Percentiles rank a stretch among this genome's conserved stretches.
phyloP scores from a whole-genome alignment of 2,329 filamentous ascomycete species.

The Aureobasidium sp. region DNA sequence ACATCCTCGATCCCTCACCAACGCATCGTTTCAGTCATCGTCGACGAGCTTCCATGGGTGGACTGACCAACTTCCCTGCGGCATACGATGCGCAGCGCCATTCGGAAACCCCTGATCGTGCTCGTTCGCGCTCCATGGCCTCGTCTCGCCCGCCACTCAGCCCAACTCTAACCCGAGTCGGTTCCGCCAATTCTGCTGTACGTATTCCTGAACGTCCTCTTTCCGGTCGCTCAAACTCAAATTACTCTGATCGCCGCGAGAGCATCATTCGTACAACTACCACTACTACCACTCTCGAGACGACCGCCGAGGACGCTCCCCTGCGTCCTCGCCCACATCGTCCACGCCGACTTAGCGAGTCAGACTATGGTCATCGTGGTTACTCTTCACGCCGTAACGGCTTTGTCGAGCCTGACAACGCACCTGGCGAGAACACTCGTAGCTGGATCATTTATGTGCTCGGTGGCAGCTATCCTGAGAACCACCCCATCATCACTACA shows the following conservation, averaged over 20 bases:
- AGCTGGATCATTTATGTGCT: slow-evolving; percentile 70
- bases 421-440: slow-evolving; percentile 51
- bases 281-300: slow-evolving; percentile 24
- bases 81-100: slow-evolving; percentile 49
- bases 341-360: slow-evolving; percentile 52
- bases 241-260: slow-evolving; percentile 26
- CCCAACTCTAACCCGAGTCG: slow-evolving; percentile 48
- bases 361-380: slow-evolving; percentile 42
- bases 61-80: slow-evolving; percentile 42
- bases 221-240: slow-evolving; percentile 17
- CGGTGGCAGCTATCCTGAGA: slow-evolving; percentile 62
- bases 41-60: slow-evolving; percentile 49
- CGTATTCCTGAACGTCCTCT: slow-evolving; percentile 13
- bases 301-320: slow-evolving; percentile 34
- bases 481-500: slow-evolving; percentile 62
- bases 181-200: slow-evolving; percentile 41
- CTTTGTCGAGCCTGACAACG: slow-evolving; percentile 51
- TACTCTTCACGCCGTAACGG: slow-evolving; percentile 51
- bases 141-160: slow-evolving; percentile 55
- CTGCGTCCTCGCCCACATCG: slow-evolving; percentile 35
- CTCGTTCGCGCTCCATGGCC: slow-evolving; percentile 38
- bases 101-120: slow-evolving; percentile 40
- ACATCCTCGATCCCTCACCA: slow-evolving; percentile 47
- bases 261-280: slow-evolving; percentile 35
- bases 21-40: slow-evolving; percentile 49